Evolutionary conservation across 106 monocot species (phyloP), one percentile per base, ranked within the genome.

Genomic region (Alisma plantagoaquatica): DNA sequence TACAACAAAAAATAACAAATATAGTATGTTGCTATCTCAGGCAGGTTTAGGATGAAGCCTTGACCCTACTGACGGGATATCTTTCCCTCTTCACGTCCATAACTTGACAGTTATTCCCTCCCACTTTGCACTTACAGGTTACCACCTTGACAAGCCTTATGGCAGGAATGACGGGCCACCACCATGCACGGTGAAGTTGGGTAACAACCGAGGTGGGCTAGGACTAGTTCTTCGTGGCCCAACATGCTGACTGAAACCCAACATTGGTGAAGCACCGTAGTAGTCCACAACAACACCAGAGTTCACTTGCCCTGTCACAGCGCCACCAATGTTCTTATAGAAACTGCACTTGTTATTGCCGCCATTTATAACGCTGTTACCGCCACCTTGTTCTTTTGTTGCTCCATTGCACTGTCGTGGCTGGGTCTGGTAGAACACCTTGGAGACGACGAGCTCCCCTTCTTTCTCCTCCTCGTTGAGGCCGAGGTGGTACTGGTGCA

Each of bases 401-500:
- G n/a, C n/a, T n/a, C n/a, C n/a, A n/a, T n/a, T n/a, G n/a, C 52
- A 64, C 21, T 53, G 51, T 27, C 65, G 27, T 28, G 65, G 54
- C 15, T 54, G 65, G 1, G 65, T 65, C 55, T 65, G 65, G 54
- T 45, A 65, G 54, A 65, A 65, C 15, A 65, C 65, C 31, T 65
- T 65, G 6, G 65, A 65, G 18, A 65, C 54, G 15, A 65, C 65
- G 10, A 65, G 65, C 31, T 65, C 65, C 11, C 65, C 65, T 1
- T 65, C 65, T 31, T 55, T 65, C 55, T 65, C 65, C 30, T 65
- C 65, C 20, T 45, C 65, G 23, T 29, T 44, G 31, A 46, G 31
- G 27, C 65, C 65, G 18, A 65, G 44, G 32, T 65, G 65, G 54
- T 65, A 65, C 45, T 65, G 65, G 45, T 65, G 65, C 54, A 65